Evolutionary conservation across 116 monocot species (phyloP).

Genomic region (Dioscorea cayenensis): DNA sequence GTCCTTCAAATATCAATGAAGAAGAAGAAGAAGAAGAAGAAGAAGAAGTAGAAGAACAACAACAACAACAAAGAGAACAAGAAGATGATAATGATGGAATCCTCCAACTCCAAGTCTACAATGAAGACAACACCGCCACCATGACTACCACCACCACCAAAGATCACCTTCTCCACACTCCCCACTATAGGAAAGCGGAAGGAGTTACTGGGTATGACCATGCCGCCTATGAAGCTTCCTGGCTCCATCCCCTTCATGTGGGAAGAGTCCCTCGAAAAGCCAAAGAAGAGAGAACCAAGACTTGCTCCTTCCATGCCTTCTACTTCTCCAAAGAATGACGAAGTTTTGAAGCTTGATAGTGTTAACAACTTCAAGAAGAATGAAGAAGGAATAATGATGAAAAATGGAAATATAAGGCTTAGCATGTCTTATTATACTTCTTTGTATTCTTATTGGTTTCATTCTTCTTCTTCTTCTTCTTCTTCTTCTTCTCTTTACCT

Average conservation of each 20-base stretch:
- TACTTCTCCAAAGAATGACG: not conserved
- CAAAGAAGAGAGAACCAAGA: conserved; percentile 7
- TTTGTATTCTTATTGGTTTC: not conserved
- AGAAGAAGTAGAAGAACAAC: too few relatives aligned
- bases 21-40: too few relatives aligned
- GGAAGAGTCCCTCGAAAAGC: conserved; percentile 62
- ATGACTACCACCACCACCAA: not conserved
- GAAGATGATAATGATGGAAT: too few relatives aligned
- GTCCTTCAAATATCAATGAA: too few relatives aligned
- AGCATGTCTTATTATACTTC: not conserved
- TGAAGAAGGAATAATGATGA: not conserved
- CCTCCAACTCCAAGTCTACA: not conserved
- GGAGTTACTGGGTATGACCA: conserved; percentile 8
- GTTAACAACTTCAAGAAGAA: not conserved
- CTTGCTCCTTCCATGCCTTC: conserved; percentile 15
- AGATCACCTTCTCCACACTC: not conserved
- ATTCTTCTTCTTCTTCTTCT: not conserved
- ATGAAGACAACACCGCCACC: not conserved
- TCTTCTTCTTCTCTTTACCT: not conserved
- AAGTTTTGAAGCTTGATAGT: not conserved
- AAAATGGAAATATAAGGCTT: not conserved
- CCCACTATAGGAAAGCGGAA: not conserved
- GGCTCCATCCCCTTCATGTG: conserved; percentile 53
- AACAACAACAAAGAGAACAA: too few relatives aligned
- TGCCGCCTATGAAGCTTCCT: conserved; percentile 35